These are phyloP conservation scores for Lasiosphaeria hispida DNA, from an alignment of 495 filamentous ascomycete genomes.

Conservation along the genomic window DNA sequence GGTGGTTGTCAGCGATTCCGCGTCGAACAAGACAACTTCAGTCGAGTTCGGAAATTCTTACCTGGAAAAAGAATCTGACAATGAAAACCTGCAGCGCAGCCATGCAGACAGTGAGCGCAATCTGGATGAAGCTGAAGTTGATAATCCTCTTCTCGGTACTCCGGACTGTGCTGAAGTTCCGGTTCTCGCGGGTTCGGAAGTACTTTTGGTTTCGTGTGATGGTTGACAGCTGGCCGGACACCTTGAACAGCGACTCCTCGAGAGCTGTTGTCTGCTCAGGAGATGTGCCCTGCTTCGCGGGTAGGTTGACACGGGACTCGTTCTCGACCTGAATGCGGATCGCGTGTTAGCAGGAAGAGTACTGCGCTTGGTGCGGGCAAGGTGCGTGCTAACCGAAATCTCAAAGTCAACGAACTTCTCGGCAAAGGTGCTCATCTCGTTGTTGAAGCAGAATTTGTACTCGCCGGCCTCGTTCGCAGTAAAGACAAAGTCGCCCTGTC, in stretches of 20 bases:
- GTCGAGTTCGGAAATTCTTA: constrained; percentile 20
- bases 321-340: constrained; percentile 76
- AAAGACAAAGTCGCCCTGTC: constrained; percentile 98
- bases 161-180: constrained; percentile 96
- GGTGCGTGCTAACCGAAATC: constrained; percentile 68
- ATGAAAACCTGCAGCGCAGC: constrained; percentile 96
- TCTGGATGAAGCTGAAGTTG: constrained; percentile 95
- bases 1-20: constrained; percentile 22
- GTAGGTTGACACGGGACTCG: constrained; percentile 77
- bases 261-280: constrained; percentile 89
- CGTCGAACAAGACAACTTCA: too few species aligned
- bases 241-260: constrained; percentile 94
- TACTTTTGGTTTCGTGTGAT: constrained; percentile 98
- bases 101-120: constrained; percentile 91
- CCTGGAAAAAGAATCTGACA: constrained; percentile 98
- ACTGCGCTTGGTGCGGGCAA: constrained; percentile 4
- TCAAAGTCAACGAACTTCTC: constrained; percentile 99
- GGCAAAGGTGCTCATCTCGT: constrained; percentile 95
- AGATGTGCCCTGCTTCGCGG: constrained; percentile 84
- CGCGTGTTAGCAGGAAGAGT: constrained; percentile 17
- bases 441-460: constrained; percentile 97
- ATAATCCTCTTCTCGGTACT: constrained; percentile 95
- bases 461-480: constrained; percentile 91
- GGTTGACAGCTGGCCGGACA: constrained; percentile 91
- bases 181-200: constrained; percentile 97